Evolutionary conservation across 2,329 filamentous ascomycete genomes (phyloP), one percentile per base, ranked within the genome.

Genomic region (Escovopsis sp.): DNA sequence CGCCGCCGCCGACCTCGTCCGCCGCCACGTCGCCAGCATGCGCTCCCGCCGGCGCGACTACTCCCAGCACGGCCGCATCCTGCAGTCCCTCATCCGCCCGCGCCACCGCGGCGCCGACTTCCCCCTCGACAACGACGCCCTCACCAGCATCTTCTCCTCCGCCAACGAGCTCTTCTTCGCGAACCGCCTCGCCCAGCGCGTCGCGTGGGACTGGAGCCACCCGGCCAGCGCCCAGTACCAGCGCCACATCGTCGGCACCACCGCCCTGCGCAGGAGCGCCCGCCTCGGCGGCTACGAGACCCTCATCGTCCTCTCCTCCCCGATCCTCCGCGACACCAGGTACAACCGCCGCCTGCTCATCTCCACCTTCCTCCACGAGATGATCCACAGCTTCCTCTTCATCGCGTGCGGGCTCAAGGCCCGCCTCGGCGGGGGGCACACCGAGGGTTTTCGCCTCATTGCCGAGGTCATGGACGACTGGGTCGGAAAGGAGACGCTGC

Each of bases 311-410:
- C 60, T 81, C 11, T 79, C 75, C 4, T 65, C 66, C 2, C 70
- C 73, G 0, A 75, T 80, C 12, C 64, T 80, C n/a, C 63, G 61
- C 33, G 65, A 72, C 47, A 64, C 57, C 12, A 65, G 62, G 39
- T 81, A 76, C 55, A 76, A 75, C 53, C 61, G 76, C 5, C 65
- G 74, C 7, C 62, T 81, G 13, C 65, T 81, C 42, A 76, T 81
- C 39, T 74, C 72, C 7, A 77, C 76, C 0, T 79, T 81, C 47
- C 52, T 81, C 37, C 77, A 81, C 52, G 77, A 81, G 57, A 68
- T 80, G 49, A 76, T 81, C 38, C 76, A 81, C 57, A 76, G 75
- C 56, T 81, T 78, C 51, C 61, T 81, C 13, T 81, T 81, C 48
- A 69, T 81, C 43, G 64, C 61, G 40, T 78, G 74, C 49, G 76